Evolutionary conservation across 805 yeast genomes (phyloP), one percentile per base, ranked within the genome.

Genomic region (Spathaspora passalidarum): DNA sequence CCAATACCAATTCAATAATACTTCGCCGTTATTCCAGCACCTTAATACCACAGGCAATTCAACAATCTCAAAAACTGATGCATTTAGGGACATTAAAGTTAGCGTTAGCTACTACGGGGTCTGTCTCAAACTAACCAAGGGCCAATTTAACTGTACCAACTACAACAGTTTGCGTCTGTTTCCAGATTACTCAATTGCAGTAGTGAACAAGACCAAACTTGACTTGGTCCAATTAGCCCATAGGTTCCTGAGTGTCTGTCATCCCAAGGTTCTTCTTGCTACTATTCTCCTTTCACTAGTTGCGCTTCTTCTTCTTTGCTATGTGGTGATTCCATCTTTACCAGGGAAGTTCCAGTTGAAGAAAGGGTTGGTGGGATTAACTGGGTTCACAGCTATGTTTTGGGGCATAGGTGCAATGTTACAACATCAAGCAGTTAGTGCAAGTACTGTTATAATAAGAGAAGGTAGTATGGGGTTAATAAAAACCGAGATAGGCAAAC

Each of bases 321-420:
- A 80, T 57, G 59, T 63, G 3, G 49, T 66, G 0, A 49, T 81
- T 4, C 85, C 86, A 1, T 66, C 72, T 11, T 49, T 81, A 10
- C 88, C 88, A 3, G 63, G 68, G 13, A 65, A 62, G 34, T 18
- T 22, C 2, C 14, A 58, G 41, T 38, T 69, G 57, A 42, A 42
- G 11, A 45, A 43, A 23, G 22, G 26, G 13, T 21, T 43, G 10
- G 21, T 44, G 17, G 53, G 36, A 7, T 4, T 76, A 21, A 62
- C 76, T 16, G 60, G 70, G 0, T 48, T 65, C 0, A 52, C 70
- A 39, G 66, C 72, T 4, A 56, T 82, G 2, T 37, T 81, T 2
- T 82, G 86, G 85, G 87, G 86, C 0, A 61, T 81, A 22, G 86
- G 86, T 2, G 69, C 86, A 0, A 81, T 82, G 78, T 75, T 86